phyloP scores from a whole-genome alignment of 192 early-diverging fungal genomes.

The Entomortierella lignicola region DNA sequence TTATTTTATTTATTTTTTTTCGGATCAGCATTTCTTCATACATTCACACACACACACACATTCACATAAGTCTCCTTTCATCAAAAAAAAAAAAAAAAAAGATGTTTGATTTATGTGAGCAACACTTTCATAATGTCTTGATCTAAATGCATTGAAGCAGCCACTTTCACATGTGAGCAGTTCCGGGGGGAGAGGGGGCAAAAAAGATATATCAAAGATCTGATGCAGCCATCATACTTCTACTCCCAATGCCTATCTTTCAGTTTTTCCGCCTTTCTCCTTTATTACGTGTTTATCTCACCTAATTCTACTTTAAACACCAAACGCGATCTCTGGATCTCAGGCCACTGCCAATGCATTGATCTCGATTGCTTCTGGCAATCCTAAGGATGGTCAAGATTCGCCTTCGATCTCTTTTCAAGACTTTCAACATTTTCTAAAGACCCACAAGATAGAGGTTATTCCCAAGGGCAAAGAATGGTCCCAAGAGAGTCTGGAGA shows the following conservation, averaged over 20 bases:
- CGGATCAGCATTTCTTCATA: no score
- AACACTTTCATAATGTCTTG: no score
- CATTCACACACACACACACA: no score
- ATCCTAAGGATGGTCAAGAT: conserved; percentile 30
- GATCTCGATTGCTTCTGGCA: conserved; percentile 45
- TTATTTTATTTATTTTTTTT: background rate
- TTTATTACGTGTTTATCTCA: background rate
- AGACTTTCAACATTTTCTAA: conserved; percentile 51
- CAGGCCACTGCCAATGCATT: conserved; percentile 46
- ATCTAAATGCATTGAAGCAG: no score
- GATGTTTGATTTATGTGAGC: no score
- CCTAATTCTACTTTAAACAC: background rate
- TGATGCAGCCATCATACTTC: no score
- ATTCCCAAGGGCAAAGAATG: conserved; percentile 44
- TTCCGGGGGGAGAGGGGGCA: background rate
- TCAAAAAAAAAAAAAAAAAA: no score
- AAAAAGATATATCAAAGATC: background rate
- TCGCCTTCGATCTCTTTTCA: conserved; percentile 51
- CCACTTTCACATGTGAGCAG: background rate
- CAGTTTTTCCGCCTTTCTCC: background rate
- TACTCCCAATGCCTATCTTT: no score
- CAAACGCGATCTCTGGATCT: background rate
- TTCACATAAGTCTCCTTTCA: no score
- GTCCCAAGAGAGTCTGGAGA: conserved; percentile 40
- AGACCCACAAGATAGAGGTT: conserved; percentile 54